Base-by-base conservation (phyloP, 768 basidiomycete species). In the Kwoniella heveanensis region DNA sequence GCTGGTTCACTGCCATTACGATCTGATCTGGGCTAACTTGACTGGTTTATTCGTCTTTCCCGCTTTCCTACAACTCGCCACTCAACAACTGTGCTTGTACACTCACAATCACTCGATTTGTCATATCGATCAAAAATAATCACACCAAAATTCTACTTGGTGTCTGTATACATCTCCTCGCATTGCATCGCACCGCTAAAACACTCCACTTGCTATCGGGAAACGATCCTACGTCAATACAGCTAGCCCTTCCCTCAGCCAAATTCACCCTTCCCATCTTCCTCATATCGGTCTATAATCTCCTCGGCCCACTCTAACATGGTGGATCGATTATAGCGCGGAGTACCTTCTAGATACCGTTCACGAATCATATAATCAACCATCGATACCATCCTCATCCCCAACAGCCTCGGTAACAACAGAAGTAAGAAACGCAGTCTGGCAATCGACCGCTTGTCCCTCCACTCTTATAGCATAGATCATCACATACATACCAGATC, bases 261-360 rank as follows among this genome's bases (percentile, higher is more conserved):
- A 36, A 36, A 36, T 36, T 7, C 32, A 36, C 13, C 6, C 6
- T 36, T 36, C 32, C 13, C 32, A 36, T n/a, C n/a, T n/a, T n/a
- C n/a, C n/a, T n/a, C n/a, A n/a, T n/a, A n/a, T n/a, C n/a, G n/a
- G n/a, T n/a, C n/a, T n/a, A n/a, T n/a, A n/a, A n/a, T n/a, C 32
- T 7, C 32, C 32, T 36, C 32, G 13, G 6, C 32, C 32, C 7
- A 13, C 32, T 50, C 22, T 58, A 58, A 27, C 25, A 58, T 58
- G 57, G 46, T 50, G 27, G 57, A 50, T 58, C 48, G 47, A 39
- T 50, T 49, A 36, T 58, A 58, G 49, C 32, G 24, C 22, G 30
- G 8, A 29, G 27, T 47, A 27, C 57, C 2, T 49, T 27, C 32
- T 32, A 32, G 57, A 58, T 22, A 58, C 24, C 30, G 24, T 21